phyloP scores from a whole-genome alignment of 768 basidiomycete genomes.

The Tylopilus vinaceipallidus region DNA sequence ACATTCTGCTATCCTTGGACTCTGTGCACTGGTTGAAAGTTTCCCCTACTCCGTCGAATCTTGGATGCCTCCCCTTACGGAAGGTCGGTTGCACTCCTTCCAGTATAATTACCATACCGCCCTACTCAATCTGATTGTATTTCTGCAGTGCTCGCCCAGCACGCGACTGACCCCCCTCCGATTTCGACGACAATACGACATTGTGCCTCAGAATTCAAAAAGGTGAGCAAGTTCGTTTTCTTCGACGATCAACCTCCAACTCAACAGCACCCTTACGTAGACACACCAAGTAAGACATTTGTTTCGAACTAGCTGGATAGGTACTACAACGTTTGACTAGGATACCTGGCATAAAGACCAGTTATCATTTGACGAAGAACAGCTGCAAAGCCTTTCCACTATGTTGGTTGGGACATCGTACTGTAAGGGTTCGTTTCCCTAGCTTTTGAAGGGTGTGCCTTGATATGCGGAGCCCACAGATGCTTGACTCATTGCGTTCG shows the following conservation, averaged over 20 bases:
- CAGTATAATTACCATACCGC: not conserved
- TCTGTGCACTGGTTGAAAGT: constrained; percentile 89
- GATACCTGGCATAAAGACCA: constrained; percentile 94
- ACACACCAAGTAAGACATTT: constrained; percentile 55
- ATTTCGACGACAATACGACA: constrained; percentile 88
- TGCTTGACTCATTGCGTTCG: constrained; percentile 23
- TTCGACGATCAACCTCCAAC: constrained; percentile 2
- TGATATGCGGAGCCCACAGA: constrained; percentile 18
- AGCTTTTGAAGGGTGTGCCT: constrained; percentile 4
- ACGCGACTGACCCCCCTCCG: constrained; percentile 83
- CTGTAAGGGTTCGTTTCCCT: constrained; percentile 47
- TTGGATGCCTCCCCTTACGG: constrained; percentile 85
- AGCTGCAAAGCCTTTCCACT: constrained; percentile 79
- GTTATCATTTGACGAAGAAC: constrained; percentile 83
- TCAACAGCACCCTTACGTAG: constrained; percentile 30
- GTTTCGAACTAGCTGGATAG: constrained; percentile 1
- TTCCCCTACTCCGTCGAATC: constrained; percentile 95
- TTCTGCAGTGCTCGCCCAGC: constrained; percentile 62
- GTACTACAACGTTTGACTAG: constrained; percentile 36
- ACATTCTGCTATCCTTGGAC: constrained; percentile 92
- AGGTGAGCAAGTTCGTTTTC: constrained; percentile 50
- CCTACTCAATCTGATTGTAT: not conserved
- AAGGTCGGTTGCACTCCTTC: constrained; percentile 44
- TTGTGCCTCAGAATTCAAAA: constrained; percentile 83
- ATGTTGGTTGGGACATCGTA: constrained; percentile 91